Percentiles rank a stretch among this genome's conserved stretches.
These are phyloP conservation scores for Moricandia moricandioides DNA, from an alignment of 345 rosid species.

Conservation along the genomic window DNA sequence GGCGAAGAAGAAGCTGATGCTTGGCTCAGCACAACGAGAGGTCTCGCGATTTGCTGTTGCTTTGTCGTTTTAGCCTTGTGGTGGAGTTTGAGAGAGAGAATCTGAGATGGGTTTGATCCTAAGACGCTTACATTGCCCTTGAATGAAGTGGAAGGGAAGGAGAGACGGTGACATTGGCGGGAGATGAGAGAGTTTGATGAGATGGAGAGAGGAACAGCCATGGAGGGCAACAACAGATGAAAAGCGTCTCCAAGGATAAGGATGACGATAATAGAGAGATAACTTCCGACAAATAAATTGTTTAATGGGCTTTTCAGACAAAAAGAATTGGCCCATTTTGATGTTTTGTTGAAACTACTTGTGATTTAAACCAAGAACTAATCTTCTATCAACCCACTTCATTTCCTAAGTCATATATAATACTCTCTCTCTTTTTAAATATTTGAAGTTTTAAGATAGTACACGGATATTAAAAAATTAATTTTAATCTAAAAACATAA, in stretches of 20 bases:
- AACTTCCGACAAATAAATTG: too few relatives aligned
- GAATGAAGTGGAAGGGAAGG: constrained; percentile 31
- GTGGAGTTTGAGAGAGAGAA: constrained; percentile 31
- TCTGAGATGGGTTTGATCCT: constrained; percentile 32
- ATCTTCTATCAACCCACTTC: background rate
- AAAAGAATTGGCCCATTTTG: background rate
- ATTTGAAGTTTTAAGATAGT: too few relatives aligned
- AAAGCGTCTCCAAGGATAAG: constrained; percentile 19
- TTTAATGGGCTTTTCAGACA: background rate
- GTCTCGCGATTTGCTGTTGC: constrained; percentile 5
- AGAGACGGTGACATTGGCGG: constrained; percentile 12
- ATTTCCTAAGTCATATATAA: too few relatives aligned
- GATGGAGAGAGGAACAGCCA: constrained; percentile 43
- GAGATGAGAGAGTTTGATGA: constrained; percentile 35
- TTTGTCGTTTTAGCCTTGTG: constrained; percentile 6
- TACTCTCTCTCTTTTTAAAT: too few relatives aligned
- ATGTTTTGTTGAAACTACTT: background rate
- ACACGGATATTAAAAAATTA: too few relatives aligned
- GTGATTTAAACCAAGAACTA: too few relatives aligned
- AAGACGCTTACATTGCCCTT: constrained; percentile 43
- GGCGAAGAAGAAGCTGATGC: constrained; percentile 22
- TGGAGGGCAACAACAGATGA: constrained; percentile 9
- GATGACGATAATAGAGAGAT: constrained; percentile 8
- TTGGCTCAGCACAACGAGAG: constrained; percentile 40
- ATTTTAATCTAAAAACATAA: too few relatives aligned